Evolutionary conservation across 2,329 filamentous ascomycete genomes (phyloP).

Genomic region (Alternaria brassicae): DNA sequence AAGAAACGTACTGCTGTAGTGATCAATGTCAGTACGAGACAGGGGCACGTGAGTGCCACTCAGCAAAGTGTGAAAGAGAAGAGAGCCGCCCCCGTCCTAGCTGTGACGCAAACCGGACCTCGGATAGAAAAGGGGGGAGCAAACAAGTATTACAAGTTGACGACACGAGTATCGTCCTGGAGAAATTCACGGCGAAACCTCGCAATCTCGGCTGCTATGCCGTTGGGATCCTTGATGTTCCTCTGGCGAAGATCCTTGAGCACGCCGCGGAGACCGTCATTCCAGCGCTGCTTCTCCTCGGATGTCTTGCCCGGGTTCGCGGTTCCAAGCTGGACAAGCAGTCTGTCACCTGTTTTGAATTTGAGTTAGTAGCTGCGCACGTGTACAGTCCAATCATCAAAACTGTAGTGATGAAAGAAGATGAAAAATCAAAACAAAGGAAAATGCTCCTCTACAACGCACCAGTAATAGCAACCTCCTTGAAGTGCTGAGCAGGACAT

Average conservation of each 20-base stretch:
- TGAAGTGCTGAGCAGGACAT: constrained; percentile 84
- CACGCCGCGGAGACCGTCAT: constrained; percentile 47
- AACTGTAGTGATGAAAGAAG: constrained; percentile 39
- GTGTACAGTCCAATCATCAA: neutral
- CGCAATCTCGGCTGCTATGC: constrained; percentile 50
- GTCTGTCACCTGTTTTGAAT: constrained; percentile 68
- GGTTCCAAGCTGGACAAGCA: constrained; percentile 74
- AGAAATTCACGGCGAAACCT: constrained; percentile 51
- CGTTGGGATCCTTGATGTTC: constrained; percentile 48
- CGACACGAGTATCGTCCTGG: constrained; percentile 49
- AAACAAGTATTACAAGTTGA: constrained; percentile 40
- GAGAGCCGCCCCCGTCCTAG: neutral
- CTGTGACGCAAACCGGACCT: too few species aligned
- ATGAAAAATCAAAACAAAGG: constrained; percentile 12
- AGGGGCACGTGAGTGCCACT: constrained; percentile 7
- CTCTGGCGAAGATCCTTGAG: constrained; percentile 48
- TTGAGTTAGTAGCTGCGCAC: constrained; percentile 50
- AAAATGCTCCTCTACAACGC: constrained; percentile 53
- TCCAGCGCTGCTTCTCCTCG: constrained; percentile 63
- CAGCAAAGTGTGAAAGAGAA: neutral
- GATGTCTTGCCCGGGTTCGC: constrained; percentile 67
- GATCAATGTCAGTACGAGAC: constrained; percentile 16
- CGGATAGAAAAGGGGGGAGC: neutral
- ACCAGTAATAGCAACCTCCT: constrained; percentile 75
- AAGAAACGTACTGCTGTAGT: neutral